These are phyloP conservation scores for Balakata baccata DNA, from an alignment of 345 rosid genomes.

Conservation along the genomic window DNA sequence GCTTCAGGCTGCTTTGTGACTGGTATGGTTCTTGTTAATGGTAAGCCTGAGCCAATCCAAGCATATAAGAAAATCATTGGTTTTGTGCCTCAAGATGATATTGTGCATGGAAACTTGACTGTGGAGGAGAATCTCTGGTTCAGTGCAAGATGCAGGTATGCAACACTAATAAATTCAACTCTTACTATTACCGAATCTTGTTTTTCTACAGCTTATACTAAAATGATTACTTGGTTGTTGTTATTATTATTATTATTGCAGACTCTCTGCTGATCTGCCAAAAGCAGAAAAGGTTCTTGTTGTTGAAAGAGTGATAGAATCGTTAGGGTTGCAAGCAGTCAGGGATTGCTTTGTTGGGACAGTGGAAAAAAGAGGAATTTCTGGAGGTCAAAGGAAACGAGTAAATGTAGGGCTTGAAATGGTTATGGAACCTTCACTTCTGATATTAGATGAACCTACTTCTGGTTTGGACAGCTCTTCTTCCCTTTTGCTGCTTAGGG, in stretches of 20 bases:
- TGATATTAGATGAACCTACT: slow-evolving; percentile 96
- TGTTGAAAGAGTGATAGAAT: slow-evolving; percentile 89
- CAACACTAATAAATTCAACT: neutral
- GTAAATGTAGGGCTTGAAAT: slow-evolving; percentile 98
- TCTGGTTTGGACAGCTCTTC: slow-evolving; percentile 99
- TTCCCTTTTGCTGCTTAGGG: slow-evolving; percentile 86
- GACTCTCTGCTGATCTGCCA: slow-evolving; percentile 71
- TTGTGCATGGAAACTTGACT: slow-evolving; percentile 96
- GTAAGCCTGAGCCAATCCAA: slow-evolving; percentile 73
- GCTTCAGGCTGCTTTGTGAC: slow-evolving; percentile 67
- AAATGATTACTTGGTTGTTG: too few species aligned
- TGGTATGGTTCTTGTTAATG: slow-evolving; percentile 81
- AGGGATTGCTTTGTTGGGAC: slow-evolving; percentile 94
- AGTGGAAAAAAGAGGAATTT: slow-evolving; percentile 92
- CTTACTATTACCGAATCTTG: too few species aligned
- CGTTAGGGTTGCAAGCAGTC: slow-evolving; percentile 78
- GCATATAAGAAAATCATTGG: slow-evolving; percentile 89
- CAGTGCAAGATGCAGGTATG: slow-evolving; percentile 98
- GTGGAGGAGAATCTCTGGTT: slow-evolving; percentile 98
- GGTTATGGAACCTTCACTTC: slow-evolving; percentile 99
- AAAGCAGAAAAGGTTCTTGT: slow-evolving; percentile 84
- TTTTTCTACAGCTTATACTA: too few species aligned
- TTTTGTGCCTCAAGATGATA: slow-evolving; percentile 97
- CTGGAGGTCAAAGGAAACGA: slow-evolving; percentile 98
- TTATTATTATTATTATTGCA: slow-evolving; percentile 27